Evolutionary conservation across 2,329 filamentous ascomycete genomes (phyloP).

Genomic region (Apiospora rasikravindrae): DNA sequence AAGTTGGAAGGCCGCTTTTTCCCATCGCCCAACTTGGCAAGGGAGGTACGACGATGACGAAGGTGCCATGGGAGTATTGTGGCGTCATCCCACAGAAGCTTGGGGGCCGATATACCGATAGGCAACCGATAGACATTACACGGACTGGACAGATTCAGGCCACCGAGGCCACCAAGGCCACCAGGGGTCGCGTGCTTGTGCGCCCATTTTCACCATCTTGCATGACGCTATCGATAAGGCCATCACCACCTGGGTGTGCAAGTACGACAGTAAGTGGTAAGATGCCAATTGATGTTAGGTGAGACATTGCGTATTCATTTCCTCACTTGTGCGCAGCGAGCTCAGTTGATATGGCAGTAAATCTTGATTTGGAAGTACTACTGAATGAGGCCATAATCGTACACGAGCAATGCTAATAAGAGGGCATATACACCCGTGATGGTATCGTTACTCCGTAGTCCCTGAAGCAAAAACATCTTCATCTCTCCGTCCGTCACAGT

Average conservation of each 20-base stretch:
- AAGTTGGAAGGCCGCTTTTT: slow-evolving; percentile 2
- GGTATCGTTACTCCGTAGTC: slow-evolving; percentile 16
- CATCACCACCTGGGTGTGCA: not conserved
- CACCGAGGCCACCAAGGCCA: not conserved
- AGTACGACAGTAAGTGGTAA: not conserved
- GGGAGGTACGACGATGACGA: not conserved
- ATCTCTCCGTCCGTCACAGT: not conserved
- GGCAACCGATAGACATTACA: slow-evolving; percentile 1
- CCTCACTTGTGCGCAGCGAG: not conserved
- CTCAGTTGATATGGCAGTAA: not conserved
- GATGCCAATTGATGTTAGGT: not conserved
- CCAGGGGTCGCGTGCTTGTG: slow-evolving; percentile 8
- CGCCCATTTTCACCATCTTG: not conserved
- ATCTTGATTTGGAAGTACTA: not conserved
- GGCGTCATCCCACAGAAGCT: slow-evolving; percentile 4
- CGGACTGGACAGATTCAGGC: not conserved
- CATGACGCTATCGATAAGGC: not conserved
- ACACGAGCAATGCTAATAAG: not conserved
- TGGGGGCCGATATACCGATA: slow-evolving; percentile 2
- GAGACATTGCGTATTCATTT: not conserved
- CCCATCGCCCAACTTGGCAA: not conserved
- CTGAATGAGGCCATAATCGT: not conserved
- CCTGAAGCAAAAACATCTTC: not conserved
- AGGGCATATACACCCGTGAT: not conserved
- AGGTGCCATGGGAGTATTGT: not conserved